Conservation (phyloP, 352 stramenopile genomes). For the Chrysophaeum taylorii region DNA sequence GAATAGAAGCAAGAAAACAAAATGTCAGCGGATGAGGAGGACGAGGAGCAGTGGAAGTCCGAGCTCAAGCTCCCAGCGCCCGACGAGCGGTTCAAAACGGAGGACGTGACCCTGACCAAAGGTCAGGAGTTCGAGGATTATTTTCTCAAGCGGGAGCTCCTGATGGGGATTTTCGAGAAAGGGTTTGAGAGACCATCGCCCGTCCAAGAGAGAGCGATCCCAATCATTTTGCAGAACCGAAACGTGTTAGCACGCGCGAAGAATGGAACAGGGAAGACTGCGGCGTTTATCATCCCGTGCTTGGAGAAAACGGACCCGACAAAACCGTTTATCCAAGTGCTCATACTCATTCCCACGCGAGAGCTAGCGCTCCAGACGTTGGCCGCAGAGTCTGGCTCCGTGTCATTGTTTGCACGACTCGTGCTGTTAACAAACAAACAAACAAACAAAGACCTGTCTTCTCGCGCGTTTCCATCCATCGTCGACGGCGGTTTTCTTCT, state of each 20-base stretch:
- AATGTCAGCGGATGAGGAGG: too few species aligned
- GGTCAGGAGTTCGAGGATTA: constrained; percentile 99
- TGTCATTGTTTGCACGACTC: too few species aligned
- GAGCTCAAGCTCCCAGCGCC: too few species aligned
- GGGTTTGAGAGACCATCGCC: constrained; percentile 96
- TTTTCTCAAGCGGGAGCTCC: constrained; percentile 94
- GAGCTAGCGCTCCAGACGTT: constrained; percentile 98
- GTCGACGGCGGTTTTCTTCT: neutral
- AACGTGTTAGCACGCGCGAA: constrained; percentile 97
- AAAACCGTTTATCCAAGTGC: constrained; percentile 57
- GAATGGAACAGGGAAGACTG: constrained; percentile 99
- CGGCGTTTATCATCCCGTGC: constrained; percentile 96
- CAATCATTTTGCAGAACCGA: constrained; percentile 91
- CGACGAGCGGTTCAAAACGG: too few species aligned
- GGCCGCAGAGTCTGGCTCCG: too few species aligned
- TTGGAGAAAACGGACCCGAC: constrained; percentile 96
- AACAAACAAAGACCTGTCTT: too few species aligned
- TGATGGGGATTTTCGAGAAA: constrained; percentile 99
- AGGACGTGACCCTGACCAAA: constrained; percentile 97
- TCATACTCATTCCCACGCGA: constrained; percentile 96
- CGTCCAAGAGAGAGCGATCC: constrained; percentile 98
- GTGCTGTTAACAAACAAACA: too few species aligned
- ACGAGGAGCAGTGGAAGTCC: too few species aligned
- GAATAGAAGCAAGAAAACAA: too few species aligned
- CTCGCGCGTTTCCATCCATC: too few species aligned